Evolutionary conservation across 106 monocot species (phyloP), one percentile per base, ranked within the genome.

Genomic region (Amphibolis antarctica): DNA sequence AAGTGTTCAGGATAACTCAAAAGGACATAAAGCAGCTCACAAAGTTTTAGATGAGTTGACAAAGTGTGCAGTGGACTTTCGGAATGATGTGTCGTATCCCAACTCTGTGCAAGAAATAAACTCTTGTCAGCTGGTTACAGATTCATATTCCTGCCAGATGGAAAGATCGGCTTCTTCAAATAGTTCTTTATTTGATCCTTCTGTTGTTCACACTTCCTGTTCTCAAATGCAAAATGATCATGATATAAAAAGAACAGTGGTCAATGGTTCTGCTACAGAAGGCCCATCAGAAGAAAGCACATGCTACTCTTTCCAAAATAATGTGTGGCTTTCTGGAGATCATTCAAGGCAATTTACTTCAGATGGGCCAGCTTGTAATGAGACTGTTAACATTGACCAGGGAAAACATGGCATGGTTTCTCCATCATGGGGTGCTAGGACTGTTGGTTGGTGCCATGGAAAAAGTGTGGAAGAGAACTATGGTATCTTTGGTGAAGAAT

Each of bases 361-460:
- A 22, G 48, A 25, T 21, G 67, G 47, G 28, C 30, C 68, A 22
- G 65, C 68, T 20, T 36, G 25, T 53, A 76, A 59, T 77, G 78
- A 58, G 9, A 49, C 53, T 31, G 61, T 27, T 21, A 46, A 72
- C 10, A 68, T 21, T 67, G 80, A 85, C 64, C 82, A 78, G 85
- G 80, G 75, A 63, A 75, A 79, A 65, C 66, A 57, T 53, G 88
- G 64, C 48, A 62, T 77, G 46, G 15, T 0, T 3, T 77, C 84
- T 50, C 74, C 76, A 64, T 67, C 69, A 45, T 96, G 96, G 96
- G 96, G 81, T 75, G 82, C 80, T 55, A 80, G 84, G 72, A 85
- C 66, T 28, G 78, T 85, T 15, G 80, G 87, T 47, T 77, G 71
- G 62, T 71, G 80, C 46, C 78, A 88, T 66, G 72, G 74, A n/a